These are phyloP conservation scores for Cubamyces sp. DNA, from an alignment of 768 basidiomycete genomes.

Conservation along the genomic window DNA sequence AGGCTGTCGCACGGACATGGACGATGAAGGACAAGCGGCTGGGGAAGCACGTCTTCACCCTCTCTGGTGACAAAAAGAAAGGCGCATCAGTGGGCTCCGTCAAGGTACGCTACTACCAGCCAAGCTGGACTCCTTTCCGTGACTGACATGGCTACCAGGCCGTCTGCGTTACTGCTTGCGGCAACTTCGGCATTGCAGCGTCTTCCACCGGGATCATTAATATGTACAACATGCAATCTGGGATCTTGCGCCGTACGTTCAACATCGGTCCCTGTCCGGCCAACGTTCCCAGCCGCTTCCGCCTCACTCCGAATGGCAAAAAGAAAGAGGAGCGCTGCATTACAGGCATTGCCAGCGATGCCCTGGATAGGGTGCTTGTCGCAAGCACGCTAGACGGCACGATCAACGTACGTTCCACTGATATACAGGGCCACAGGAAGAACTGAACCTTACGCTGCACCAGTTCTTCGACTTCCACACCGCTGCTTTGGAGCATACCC, in stretches of 20 bases:
- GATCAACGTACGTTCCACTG: conserved; percentile 66
- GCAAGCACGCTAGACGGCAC: conserved; percentile 89
- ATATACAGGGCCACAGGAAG: not conserved
- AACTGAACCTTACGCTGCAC: not conserved
- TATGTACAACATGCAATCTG: conserved; percentile 98
- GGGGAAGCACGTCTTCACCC: conserved; percentile 74
- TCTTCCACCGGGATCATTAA: conserved; percentile 78
- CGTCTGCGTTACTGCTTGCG: conserved; percentile 91
- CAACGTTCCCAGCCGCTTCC: conserved; percentile 46
- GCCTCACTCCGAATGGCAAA: conserved; percentile 41
- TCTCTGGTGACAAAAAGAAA: conserved; percentile 55
- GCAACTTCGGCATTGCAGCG: conserved; percentile 90
- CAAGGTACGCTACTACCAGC: conserved; percentile 55
- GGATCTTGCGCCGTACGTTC: conserved; percentile 80
- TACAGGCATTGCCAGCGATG: conserved; percentile 84
- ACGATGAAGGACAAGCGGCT: conserved; percentile 78
- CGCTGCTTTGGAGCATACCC: conserved; percentile 67
- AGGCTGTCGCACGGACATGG: conserved; percentile 86
- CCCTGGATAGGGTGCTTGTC: conserved; percentile 79
- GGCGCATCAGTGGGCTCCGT: conserved; percentile 58
- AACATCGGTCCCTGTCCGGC: conserved; percentile 65
- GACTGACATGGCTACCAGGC: conserved; percentile 46
- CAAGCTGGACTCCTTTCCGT: not conserved
- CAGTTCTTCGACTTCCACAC: conserved; percentile 98
- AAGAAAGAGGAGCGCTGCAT: conserved; percentile 58